Base-by-base conservation (phyloP, 768 basidiomycete genomes). In the Neoboletus brunneissimus region DNA sequence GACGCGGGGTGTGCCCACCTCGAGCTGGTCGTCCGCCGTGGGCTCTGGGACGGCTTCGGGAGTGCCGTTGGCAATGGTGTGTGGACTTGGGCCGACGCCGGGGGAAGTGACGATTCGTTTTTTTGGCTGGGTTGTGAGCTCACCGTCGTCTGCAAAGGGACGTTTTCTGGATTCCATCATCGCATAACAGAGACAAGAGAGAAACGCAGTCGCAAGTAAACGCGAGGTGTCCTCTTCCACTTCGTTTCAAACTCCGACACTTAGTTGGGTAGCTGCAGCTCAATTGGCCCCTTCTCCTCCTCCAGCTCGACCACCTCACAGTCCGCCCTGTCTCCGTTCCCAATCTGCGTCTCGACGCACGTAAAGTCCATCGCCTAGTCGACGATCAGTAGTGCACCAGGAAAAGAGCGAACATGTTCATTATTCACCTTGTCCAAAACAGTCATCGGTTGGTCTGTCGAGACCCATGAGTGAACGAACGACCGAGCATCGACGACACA, bases 291-390 rank as follows among this genome's bases (percentile, higher is more conserved):
- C 15, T 52, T 0, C 15, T n/a, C n/a, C 40, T 31, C 51, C 3
- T 27, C 55, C 65, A 81, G 65, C 23, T 87, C 79, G 18, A 93
- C 64, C 53, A 98, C 82, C 72, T 99, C 94, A 69, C 96, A 98
- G 72, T 99, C 97, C 22, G 82, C 77, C 55, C 66, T 66, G 48
- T 84, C 81, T 1, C 89, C 89, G 55, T 90, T 81, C 7, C 93
- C 94, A 51, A 96, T 86, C 71, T 98, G 95, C 23, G 94, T 91
- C 73, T 98, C 96, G 10, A 98, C 83, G 66, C 96, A 98, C 10
- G 91, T 79, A 61, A 94, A 81, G 64, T 93, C 91, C 73, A 93
- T 80, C 12, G 77, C 69, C 88, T 92, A 37, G 55, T 20, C 56
- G 57, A 54, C 34, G 72, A 64, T 59, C 8, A 38, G 35, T 27